Evolutionary conservation across 2,329 filamentous ascomycete species (phyloP), one percentile per base, ranked within the genome.

Genomic region (Fusarium stilboides): DNA sequence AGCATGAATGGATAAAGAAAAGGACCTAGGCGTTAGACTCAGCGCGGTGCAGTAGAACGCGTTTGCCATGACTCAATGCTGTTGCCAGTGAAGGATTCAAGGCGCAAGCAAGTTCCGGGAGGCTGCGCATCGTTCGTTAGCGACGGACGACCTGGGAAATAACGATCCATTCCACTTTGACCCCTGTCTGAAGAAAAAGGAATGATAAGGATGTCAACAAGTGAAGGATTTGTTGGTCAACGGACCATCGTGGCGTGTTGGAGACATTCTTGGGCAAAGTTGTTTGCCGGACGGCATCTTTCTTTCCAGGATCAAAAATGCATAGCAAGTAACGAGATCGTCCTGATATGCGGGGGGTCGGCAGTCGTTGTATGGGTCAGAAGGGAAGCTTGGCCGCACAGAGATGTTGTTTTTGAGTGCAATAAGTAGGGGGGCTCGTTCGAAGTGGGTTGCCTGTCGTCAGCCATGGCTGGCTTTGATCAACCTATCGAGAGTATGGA

Each of bases 21-120:
- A 57, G 46, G 57, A 54, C 39, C 53, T 58, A 43, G 53, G 51
- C 53, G 57, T 45, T 63, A 66, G 57, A 53, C 62, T 47, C 69
- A 70, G 43, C 60, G 49, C 44, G 50, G 56, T 36, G 58, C 54
- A 47, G 49, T 51, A 47, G 28, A 51, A 52, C 22, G 31, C 31
- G 43, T 33, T 58, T 51, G 56, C 57, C 53, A 62, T 68, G 63
- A 52, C 51, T 60, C 47, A 62, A 42, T 47, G 61, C 46, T 36
- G 42, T 31, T 13, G 10, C 12, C 28, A 31, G 28, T 31, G 28
- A 31, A 31, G 28, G 28, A 31, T 31, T 31, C 28, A 31, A 31
- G 28, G 28, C 28, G 28, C 28, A 31, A 31, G 28, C 28, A 31
- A 31, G 28, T 31, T 31, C 13, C 9, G 28, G 8, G 51, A 24